Percentiles rank a stretch among this genome's conserved stretches.
Evolutionary conservation across 305 asterid genomes (phyloP).

Genomic region (Rubia peregrina): DNA sequence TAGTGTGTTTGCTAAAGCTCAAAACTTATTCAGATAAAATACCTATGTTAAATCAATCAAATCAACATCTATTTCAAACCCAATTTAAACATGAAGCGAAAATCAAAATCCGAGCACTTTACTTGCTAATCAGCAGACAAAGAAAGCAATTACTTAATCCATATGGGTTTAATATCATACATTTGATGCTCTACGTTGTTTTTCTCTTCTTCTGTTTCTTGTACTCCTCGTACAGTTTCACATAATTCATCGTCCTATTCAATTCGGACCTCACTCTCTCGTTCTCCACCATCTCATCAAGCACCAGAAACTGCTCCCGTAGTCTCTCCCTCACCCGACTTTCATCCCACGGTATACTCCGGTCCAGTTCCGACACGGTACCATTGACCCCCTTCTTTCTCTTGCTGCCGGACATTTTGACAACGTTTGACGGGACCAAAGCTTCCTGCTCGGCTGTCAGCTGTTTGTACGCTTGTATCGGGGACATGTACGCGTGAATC

Average conservation of each 20-base stretch:
- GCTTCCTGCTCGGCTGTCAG: constrained; percentile 42
- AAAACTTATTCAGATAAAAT: no score
- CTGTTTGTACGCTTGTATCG: constrained; percentile 64
- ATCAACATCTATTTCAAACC: no score
- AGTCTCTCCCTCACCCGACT: constrained; percentile 49
- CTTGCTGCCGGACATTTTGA: constrained; percentile 30
- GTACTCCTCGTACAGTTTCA: constrained; percentile 51
- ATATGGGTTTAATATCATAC: no score
- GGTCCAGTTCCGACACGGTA: constrained; percentile 21
- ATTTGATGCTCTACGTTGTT: background rate
- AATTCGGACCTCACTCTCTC: constrained; percentile 66
- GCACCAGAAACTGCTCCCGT: constrained; percentile 45
- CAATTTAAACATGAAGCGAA: no score
- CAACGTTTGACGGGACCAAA: constrained; percentile 24
- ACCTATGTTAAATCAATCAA: no score
- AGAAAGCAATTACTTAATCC: no score
- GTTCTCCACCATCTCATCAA: constrained; percentile 61
- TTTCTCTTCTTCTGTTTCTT: constrained; percentile 39
- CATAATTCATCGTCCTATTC: constrained; percentile 31
- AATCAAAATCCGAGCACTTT: no score
- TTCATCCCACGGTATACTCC: constrained; percentile 29
- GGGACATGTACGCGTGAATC: constrained; percentile 50
- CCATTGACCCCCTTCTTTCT: constrained; percentile 27
- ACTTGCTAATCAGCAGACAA: no score
- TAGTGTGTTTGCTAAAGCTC: no score